Base-by-base conservation (phyloP, 495 filamentous ascomycete species). In the Daldinia caldariorum region DNA sequence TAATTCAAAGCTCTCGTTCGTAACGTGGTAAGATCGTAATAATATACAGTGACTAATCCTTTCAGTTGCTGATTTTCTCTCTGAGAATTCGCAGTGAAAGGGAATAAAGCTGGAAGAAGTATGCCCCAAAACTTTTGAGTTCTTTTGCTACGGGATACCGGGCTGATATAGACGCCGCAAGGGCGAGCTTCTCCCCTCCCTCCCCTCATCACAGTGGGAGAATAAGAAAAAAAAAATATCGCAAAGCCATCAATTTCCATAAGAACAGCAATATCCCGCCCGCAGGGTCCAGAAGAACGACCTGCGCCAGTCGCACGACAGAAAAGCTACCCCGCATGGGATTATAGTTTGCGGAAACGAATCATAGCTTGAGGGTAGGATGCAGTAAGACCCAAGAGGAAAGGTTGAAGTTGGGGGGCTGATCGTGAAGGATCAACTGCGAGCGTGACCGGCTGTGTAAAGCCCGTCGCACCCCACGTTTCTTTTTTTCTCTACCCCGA, bases 381-480 rank as follows among this genome's bases (percentile, higher is more conserved):
- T 69, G 70, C 70, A 69, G 70, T 57, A 69, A 31, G 61, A 61
- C 70, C 34, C 57, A 69, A 65, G 43, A 69, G 70, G 70, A 68
- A 72, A 72, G 38, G 70, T 55, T 69, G 61, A 62, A 58, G 53
- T 72, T 65, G 65, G 70, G 63, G 70, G 70, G 70, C 57, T 61
- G 70, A 69, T 72, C 64, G 64, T 68, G 60, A 68, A 68, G 69
- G 64, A 72, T 72, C 43, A 72, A 39, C 65, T 61, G 58, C 7
- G 55, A 50, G 61, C 61, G 69, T 68, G 60, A 68, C 64, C 55
- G 34, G 69, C 69, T 64, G 68, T 53, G 57, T 55, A 54, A 54
- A 63, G 54, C 63, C 54, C 41, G 53, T 43, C 12, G 13, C 41
- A 72, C 70, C 70, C 70, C 70, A 69, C 70, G 65, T 62, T 69